Percentiles rank a stretch among this genome's conserved stretches.
Evolutionary conservation across 192 early-diverging fungal species (phyloP).

Genomic region (Mortierella claussenii): DNA sequence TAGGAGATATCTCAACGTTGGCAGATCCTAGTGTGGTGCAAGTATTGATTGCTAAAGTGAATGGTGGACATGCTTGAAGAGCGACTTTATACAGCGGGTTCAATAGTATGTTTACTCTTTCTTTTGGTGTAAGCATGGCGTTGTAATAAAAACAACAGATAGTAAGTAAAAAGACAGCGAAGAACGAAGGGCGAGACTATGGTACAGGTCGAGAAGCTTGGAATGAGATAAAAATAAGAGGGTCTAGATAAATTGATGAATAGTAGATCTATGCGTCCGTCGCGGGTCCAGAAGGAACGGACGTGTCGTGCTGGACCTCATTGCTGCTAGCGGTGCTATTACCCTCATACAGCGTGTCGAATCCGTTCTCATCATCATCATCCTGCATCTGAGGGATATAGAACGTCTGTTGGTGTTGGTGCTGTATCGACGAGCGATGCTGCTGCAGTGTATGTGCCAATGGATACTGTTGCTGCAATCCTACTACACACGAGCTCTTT

Average conservation of each 20-base stretch:
- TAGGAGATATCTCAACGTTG: constrained; percentile 91
- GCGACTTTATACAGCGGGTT: no score
- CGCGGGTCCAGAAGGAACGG: not conserved
- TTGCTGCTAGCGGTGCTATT: not conserved
- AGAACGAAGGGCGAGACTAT: not conserved
- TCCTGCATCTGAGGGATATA: constrained; percentile 49
- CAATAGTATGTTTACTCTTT: no score
- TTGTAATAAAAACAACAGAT: constrained; percentile 2
- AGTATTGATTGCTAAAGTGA: constrained; percentile 43
- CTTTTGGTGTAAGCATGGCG: not conserved
- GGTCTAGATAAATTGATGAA: not conserved
- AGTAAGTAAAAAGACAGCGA: not conserved
- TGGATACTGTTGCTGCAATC: not conserved
- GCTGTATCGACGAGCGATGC: constrained; percentile 31
- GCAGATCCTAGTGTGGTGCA: constrained; percentile 73
- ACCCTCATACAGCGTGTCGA: constrained; percentile 1
- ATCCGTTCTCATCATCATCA: constrained; percentile 28
- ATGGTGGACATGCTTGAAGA: constrained; percentile 1
- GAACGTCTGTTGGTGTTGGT: constrained; percentile 41
- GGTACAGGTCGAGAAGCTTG: not conserved
- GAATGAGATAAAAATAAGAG: no score
- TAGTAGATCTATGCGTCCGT: not conserved
- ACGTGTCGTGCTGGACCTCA: not conserved
- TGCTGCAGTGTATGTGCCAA: constrained; percentile 12
- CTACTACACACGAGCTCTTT: constrained; percentile 6